Conservation (phyloP, 768 basidiomycete species). For the Mycena leptocephala region DNA sequence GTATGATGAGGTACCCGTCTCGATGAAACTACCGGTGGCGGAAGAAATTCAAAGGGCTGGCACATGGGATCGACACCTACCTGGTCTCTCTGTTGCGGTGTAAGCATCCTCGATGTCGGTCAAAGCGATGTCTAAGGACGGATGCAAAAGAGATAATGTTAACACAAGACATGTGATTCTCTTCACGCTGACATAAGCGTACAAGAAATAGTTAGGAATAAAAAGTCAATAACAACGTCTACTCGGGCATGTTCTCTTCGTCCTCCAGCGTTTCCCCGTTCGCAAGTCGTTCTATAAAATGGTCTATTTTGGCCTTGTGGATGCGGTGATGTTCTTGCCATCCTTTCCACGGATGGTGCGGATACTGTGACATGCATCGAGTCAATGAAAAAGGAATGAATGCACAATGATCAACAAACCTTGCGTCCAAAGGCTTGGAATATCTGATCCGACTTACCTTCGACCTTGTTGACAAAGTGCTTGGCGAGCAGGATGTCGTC, state of each 20-base stretch:
- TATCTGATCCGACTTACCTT: constrained; percentile 88
- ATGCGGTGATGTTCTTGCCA: constrained; percentile 95
- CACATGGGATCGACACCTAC: constrained; percentile 3
- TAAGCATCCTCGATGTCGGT: constrained; percentile 17
- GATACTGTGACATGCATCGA: constrained; percentile 66
- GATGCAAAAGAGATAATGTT: neutral
- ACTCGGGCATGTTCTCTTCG: constrained; percentile 28
- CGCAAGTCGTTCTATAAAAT: constrained; percentile 75
- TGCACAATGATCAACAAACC: constrained; percentile 58
- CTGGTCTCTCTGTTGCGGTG: constrained; percentile 20
- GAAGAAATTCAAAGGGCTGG: neutral
- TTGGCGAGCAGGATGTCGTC: constrained; percentile 88
- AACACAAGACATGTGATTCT: constrained; percentile 1
- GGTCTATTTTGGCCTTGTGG: constrained; percentile 90
- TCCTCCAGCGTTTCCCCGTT: constrained; percentile 69
- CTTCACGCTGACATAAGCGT: neutral
- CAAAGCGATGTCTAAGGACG: neutral
- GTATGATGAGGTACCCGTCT: constrained; percentile 87
- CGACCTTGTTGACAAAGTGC: constrained; percentile 80
- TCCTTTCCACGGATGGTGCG: constrained; percentile 95
- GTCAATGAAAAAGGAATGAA: constrained; percentile 6
- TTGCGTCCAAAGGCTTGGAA: constrained; percentile 85
- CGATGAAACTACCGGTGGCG: constrained; percentile 66
- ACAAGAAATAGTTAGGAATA: neutral
- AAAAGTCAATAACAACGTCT: neutral